Evolutionary conservation across 345 rosid genomes (phyloP).

Genomic region (Lenwebbia sp.): DNA sequence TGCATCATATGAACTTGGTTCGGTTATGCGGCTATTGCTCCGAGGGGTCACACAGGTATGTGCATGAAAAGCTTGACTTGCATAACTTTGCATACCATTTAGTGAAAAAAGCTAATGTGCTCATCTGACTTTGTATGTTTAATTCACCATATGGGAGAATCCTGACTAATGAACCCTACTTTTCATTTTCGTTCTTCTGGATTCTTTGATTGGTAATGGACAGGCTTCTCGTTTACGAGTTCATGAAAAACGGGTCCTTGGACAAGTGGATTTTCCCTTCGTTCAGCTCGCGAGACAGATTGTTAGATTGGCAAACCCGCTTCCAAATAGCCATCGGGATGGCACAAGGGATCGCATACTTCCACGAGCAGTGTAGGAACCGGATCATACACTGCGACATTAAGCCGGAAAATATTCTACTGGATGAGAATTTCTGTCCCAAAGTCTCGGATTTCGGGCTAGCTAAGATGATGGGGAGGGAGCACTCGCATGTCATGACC

Average conservation of each 20-base stretch:
- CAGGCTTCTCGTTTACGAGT: slow-evolving; percentile 78
- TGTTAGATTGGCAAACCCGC: slow-evolving; percentile 60
- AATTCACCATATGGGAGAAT: background rate
- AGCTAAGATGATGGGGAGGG: slow-evolving; percentile 68
- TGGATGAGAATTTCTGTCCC: slow-evolving; percentile 52
- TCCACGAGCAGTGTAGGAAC: slow-evolving; percentile 69
- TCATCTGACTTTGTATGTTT: background rate
- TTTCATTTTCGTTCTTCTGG: background rate
- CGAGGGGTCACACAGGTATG: slow-evolving; percentile 60
- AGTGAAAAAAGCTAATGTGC: background rate
- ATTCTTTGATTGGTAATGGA: background rate
- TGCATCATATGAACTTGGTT: slow-evolving; percentile 79
- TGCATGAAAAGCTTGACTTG: background rate
- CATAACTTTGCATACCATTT: background rate
- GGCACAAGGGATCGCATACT: slow-evolving; percentile 67
- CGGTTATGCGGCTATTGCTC: slow-evolving; percentile 72
- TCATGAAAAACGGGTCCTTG: slow-evolving; percentile 60
- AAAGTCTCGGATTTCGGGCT: slow-evolving; percentile 69
- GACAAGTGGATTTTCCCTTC: slow-evolving; percentile 71
- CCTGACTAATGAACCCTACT: background rate
- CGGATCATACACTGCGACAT: slow-evolving; percentile 65
- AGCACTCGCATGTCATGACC: slow-evolving; percentile 60
- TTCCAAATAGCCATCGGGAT: slow-evolving; percentile 44
- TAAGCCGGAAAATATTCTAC: slow-evolving; percentile 59
- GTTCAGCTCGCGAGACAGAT: background rate